phyloP scores from a whole-genome alignment of 164 flowering plant species.

The Tetracentron sinense region DNA sequence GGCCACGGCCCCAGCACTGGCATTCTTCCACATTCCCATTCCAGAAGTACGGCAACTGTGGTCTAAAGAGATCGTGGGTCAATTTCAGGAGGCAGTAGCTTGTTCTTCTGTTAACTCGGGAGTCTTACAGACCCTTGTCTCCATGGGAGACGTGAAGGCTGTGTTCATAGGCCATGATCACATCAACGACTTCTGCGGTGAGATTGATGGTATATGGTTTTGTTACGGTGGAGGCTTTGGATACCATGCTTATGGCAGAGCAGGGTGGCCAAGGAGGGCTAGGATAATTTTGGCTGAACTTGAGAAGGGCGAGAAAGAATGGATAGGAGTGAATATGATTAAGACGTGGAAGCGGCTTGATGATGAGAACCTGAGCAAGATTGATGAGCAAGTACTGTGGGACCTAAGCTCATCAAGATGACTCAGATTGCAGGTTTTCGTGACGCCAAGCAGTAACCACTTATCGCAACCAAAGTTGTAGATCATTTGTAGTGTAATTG shows the following conservation, averaged over 20 bases:
- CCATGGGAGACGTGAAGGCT: slow-evolving; percentile 70
- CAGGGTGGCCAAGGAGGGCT: slow-evolving; percentile 74
- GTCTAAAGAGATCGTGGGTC: slow-evolving; percentile 40
- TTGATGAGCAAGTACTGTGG: slow-evolving; percentile 79
- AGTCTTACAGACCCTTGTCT: slow-evolving; percentile 52
- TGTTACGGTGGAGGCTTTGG: slow-evolving; percentile 93
- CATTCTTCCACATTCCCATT: slow-evolving; percentile 89
- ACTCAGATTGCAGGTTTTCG: slow-evolving; percentile 4
- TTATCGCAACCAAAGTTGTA: no score
- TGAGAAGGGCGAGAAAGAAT: slow-evolving; percentile 35
- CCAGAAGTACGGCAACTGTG: slow-evolving; percentile 73
- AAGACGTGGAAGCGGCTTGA: slow-evolving; percentile 88
- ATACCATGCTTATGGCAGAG: slow-evolving; percentile 81
- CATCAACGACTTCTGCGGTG: slow-evolving; percentile 84
- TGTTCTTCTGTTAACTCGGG: slow-evolving; percentile 72
- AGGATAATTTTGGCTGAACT: slow-evolving; percentile 65
- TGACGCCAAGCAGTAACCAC: no score
- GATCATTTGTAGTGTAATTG: no score
- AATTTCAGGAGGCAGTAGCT: slow-evolving; percentile 67
- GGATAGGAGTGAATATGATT: slow-evolving; percentile 65
- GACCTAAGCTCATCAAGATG: slow-evolving; percentile 7
- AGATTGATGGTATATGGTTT: slow-evolving; percentile 64
- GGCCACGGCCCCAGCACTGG: slow-evolving; percentile 39
- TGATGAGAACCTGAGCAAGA: slow-evolving; percentile 54
- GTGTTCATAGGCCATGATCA: slow-evolving; percentile 92